Conservation (phyloP, 1,284 basidiomycete species). For the Cystobasidiaceae sp. region DNA sequence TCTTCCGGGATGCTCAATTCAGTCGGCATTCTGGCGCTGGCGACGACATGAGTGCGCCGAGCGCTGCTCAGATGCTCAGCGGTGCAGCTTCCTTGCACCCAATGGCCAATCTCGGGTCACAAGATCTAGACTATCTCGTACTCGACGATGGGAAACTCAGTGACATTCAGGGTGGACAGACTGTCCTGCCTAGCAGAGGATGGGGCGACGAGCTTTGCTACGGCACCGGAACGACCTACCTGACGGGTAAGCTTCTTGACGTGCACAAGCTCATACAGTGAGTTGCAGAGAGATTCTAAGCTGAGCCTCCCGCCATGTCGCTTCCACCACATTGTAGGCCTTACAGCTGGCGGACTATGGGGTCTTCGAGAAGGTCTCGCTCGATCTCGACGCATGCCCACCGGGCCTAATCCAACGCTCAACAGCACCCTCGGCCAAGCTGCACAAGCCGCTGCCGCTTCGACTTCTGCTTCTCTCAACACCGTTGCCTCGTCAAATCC, state of each 20-base stretch:
- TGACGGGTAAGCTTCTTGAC: constrained; percentile 89
- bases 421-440: constrained; percentile 16
- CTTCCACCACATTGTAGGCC: constrained; percentile 60
- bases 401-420: constrained; percentile 42
- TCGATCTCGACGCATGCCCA: constrained; percentile 63
- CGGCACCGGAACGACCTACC: constrained; percentile 97
- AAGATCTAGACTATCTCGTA: constrained; percentile 77
- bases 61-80: constrained; percentile 17
- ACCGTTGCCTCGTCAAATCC: constrained; percentile 17
- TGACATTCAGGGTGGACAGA: constrained; percentile 74
- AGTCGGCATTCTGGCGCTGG: neutral
- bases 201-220: constrained; percentile 99
- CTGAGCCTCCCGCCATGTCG: no score
- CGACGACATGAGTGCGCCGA: constrained; percentile 18
- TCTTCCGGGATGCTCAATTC: constrained; percentile 26
- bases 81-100: constrained; percentile 63
- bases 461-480: no score
- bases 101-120: constrained; percentile 71
- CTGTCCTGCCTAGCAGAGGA: constrained; percentile 84
- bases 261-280: no score
- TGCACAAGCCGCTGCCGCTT: no score
- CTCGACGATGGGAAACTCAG: constrained; percentile 89
- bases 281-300: neutral
- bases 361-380: constrained; percentile 89
- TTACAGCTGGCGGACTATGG: constrained; percentile 89